A percentile compares a stretch with the other conserved stretches of the same genome.
Conservation (phyloP, 2,329 filamentous ascomycete species). For the Neonectria magnoliae region DNA sequence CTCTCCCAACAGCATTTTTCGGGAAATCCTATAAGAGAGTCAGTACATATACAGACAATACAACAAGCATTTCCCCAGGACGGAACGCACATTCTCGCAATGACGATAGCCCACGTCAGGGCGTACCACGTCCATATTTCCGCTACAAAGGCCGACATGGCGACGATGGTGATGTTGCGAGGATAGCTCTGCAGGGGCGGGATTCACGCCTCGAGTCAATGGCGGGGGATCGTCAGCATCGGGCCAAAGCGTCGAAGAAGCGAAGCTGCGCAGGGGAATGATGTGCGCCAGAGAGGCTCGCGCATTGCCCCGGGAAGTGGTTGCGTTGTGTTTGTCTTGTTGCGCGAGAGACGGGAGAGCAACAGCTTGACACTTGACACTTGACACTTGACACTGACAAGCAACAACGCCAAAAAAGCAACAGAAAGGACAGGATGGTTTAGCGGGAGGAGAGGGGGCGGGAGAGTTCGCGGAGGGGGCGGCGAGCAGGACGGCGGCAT, state of each 20-base stretch:
- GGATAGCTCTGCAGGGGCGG: neutral
- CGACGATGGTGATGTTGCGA: slow-evolving; percentile 7
- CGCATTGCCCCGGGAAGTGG: slow-evolving; percentile 1
- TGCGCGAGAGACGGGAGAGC: neutral
- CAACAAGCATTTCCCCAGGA: neutral
- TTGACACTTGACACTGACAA: neutral
- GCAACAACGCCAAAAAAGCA: neutral
- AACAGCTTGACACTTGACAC: neutral
- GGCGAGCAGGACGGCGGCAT: slow-evolving; percentile 22
- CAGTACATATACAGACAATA: neutral
- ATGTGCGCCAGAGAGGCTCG: neutral
- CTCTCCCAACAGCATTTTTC: slow-evolving; percentile 54
- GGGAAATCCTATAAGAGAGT: slow-evolving; percentile 45
- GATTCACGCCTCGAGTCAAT: neutral
- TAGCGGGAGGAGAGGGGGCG: neutral
- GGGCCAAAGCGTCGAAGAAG: slow-evolving; percentile 1
- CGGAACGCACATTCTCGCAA: slow-evolving; percentile 51
- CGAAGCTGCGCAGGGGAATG: slow-evolving; percentile 2
- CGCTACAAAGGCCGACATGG: slow-evolving; percentile 45
- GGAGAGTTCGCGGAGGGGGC: slow-evolving; percentile 33
- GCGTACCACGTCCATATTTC: slow-evolving; percentile 59
- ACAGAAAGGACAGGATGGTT: neutral
- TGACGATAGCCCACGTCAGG: slow-evolving; percentile 51
- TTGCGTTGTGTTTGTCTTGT: neutral
- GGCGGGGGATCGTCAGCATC: slow-evolving; percentile 12